Evolutionary conservation across 1,284 basidiomycete species (phyloP).

Genomic region (Apiotrichum montevideense): DNA sequence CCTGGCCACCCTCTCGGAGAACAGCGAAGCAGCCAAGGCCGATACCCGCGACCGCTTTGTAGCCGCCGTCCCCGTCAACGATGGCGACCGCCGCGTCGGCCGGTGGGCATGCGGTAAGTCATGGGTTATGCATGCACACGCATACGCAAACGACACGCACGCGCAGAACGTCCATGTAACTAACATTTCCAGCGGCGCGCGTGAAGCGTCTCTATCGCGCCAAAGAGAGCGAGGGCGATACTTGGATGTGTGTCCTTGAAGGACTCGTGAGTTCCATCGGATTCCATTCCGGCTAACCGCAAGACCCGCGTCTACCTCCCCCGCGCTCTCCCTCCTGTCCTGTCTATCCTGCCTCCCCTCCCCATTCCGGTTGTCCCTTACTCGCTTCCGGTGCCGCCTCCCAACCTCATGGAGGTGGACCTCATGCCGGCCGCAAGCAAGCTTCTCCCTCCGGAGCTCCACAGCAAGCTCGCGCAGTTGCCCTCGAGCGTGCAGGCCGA

Average conservation of each 20-base stretch:
- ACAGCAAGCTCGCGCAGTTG: constrained; percentile 26
- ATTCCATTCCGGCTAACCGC: background rate
- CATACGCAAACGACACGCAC: background rate
- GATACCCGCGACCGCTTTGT: constrained; percentile 20
- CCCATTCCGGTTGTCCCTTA: constrained; percentile 29
- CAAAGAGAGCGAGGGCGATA: constrained; percentile 15
- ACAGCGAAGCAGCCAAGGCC: constrained; percentile 21
- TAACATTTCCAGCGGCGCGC: constrained; percentile 25
- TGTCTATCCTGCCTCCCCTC: constrained; percentile 36
- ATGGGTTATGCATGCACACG: background rate
- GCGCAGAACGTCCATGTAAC: too few relatives aligned
- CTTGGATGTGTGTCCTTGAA: constrained; percentile 28
- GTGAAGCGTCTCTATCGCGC: constrained; percentile 30
- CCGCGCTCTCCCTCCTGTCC: constrained; percentile 35
- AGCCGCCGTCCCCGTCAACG: constrained; percentile 37
- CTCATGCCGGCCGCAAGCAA: constrained; percentile 28
- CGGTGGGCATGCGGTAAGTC: constrained; percentile 41
- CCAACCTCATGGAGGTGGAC: constrained; percentile 15
- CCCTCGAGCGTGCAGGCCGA: constrained; percentile 34
- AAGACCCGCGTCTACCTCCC: constrained; percentile 37
- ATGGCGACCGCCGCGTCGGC: constrained; percentile 37
- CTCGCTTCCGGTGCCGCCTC: constrained; percentile 31
- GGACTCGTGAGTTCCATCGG: constrained; percentile 28
- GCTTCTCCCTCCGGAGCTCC: constrained; percentile 34
- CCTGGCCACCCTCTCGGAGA: constrained; percentile 29